phyloP scores from a whole-genome alignment of 176 grass and related monocot genomes.

The Luzula sylvatica region DNA sequence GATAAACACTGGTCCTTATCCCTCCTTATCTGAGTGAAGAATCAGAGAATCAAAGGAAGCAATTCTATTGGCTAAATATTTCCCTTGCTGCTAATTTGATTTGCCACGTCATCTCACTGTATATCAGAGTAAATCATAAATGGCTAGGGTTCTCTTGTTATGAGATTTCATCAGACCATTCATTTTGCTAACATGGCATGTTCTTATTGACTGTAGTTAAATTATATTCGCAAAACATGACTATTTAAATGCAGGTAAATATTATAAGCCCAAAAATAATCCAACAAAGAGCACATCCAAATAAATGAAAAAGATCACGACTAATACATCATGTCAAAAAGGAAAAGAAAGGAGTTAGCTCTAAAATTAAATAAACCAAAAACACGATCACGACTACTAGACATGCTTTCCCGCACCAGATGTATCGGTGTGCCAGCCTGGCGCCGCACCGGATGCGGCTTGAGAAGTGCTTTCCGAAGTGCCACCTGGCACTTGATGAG shows the following conservation, averaged over 20 bases:
- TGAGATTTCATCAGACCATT: not conserved
- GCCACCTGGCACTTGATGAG: constrained; percentile 32
- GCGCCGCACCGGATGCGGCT: constrained; percentile 28
- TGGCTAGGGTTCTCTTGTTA: not conserved
- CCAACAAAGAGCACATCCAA: too few species aligned
- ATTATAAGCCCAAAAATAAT: constrained; percentile 29
- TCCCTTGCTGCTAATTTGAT: constrained; percentile 2
- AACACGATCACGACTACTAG: constrained; percentile 25
- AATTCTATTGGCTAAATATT: constrained; percentile 27
- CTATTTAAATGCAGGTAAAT: constrained; percentile 18
- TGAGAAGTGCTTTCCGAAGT: constrained; percentile 14
- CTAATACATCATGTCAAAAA: too few species aligned
- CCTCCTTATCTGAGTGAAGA: constrained; percentile 42
- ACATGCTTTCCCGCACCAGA: constrained; percentile 22
- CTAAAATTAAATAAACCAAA: constrained; percentile 29
- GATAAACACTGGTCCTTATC: constrained; percentile 25
- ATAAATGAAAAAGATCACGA: too few species aligned
- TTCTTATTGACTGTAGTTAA: too few species aligned
- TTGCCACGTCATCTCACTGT: constrained; percentile 39
- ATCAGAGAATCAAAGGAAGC: constrained; percentile 34
- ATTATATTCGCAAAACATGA: not conserved
- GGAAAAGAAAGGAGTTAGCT: constrained; percentile 18
- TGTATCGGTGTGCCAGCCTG: constrained; percentile 55
- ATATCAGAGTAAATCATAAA: constrained; percentile 3
- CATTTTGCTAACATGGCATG: too few species aligned